These are phyloP conservation scores for Kentomonas sorsogonicus DNA, from an alignment of 208 protist species.

Conservation along the genomic window DNA sequence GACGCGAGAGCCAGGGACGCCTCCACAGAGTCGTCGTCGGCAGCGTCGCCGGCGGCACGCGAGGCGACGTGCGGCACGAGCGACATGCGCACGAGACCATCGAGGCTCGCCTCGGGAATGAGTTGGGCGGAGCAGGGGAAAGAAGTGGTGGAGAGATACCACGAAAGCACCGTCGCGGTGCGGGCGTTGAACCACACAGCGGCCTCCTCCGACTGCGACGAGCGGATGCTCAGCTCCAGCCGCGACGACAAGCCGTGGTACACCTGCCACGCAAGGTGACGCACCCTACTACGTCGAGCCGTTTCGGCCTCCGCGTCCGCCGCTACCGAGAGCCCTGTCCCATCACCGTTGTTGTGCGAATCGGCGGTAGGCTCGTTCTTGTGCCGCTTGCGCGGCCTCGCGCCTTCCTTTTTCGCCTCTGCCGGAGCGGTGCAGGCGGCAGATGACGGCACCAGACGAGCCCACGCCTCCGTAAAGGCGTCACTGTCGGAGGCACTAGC, in stretches of 20 bases:
- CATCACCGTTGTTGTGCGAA: no score
- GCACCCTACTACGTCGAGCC: background rate
- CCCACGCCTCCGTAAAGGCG: no score
- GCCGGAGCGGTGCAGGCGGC: background rate
- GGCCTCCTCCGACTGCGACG: conserved; percentile 22
- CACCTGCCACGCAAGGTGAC: conserved; percentile 8
- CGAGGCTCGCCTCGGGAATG: conserved; percentile 5
- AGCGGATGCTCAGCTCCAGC: conserved; percentile 16
- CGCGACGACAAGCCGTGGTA: conserved; percentile 32
- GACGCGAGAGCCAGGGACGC: no score
- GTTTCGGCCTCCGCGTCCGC: background rate
- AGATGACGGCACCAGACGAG: no score
- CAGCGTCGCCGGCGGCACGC: background rate
- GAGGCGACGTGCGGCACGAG: background rate
- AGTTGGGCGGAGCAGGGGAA: conserved; percentile 1
- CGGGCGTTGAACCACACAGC: conserved; percentile 48
- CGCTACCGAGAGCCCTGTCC: no score
- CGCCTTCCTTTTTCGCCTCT: background rate
- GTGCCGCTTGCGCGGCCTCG: background rate
- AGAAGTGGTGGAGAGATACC: conserved; percentile 28
- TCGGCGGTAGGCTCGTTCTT: background rate
- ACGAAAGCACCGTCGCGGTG: conserved; percentile 49
- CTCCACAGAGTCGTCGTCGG: no score
- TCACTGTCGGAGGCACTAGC: no score
- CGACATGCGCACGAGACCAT: conserved; percentile 13